Evolutionary conservation across 768 basidiomycete genomes (phyloP), one percentile per base, ranked within the genome.

Genomic region (Trametes sanguinea): DNA sequence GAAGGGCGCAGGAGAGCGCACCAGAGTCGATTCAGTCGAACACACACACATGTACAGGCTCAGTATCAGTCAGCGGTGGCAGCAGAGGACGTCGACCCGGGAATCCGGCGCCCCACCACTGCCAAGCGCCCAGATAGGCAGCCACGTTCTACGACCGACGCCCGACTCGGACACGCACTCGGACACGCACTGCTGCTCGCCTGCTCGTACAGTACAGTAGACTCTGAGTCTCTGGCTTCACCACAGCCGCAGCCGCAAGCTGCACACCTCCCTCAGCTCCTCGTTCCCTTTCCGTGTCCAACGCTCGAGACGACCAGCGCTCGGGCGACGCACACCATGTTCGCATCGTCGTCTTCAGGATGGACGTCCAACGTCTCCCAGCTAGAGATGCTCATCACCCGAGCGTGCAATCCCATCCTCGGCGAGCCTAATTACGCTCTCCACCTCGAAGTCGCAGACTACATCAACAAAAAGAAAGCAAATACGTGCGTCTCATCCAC

Each of bases 391-490:
- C 82, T 93, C 62, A 80, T 92, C 64, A 83, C 89, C 56, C 85
- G 91, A 47, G 92, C 93, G 10, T 96, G 94, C 76, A 93, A 95
- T 65, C 89, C 95, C 0, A 84, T 87, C 5, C 80, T 92, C 5
- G 85, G 84, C 65, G 94, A 95, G 72, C 95, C 95, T 32, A 96
- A 97, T 76, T 93, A 94, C 76, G 89, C 92, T 0, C 78, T 89
- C 30, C 93, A 98, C 73, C 83, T 99, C 66, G 95, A 98, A 75
- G 87, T 98, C 35, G 95, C 94, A 13, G 95, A 98, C 64, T 85
- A 89, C 69, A 87, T 98, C 76, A 96, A 95, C 75, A 78, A 78
- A 59, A 98, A 98, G 80, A 98, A 98, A 76, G 95, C 95, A 0
- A 98, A 99, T 78, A 93, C 84, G 94, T 95, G 75, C 65, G 89